Evolutionary conservation across 495 filamentous ascomycete genomes (phyloP).

Genomic region (Tuber aestivum): DNA sequence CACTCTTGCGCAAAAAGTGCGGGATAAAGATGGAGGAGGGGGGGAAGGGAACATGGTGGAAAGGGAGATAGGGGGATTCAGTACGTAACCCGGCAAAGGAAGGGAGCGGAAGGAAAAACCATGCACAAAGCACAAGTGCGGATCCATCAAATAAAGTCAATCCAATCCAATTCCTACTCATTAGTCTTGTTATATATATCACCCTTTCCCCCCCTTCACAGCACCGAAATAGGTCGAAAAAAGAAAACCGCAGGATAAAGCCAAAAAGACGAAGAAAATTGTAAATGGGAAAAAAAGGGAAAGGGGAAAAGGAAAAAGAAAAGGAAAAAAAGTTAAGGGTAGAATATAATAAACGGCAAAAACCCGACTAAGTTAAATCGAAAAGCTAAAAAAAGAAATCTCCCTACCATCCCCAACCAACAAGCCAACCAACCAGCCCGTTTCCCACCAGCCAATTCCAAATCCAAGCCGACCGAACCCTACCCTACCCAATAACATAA

Average conservation of each 20-base stretch:
- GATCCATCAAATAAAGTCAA: background rate
- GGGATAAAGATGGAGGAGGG: background rate
- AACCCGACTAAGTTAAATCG: background rate
- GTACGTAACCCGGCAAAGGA: background rate
- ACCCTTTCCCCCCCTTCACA: background rate
- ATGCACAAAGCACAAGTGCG: background rate
- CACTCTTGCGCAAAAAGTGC: too few relatives aligned
- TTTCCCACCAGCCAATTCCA: conserved; percentile 15
- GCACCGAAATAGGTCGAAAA: background rate
- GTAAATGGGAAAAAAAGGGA: background rate
- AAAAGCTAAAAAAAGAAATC: background rate
- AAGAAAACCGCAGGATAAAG: background rate
- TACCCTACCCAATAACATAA: conserved; percentile 29
- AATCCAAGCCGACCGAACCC: conserved; percentile 20
- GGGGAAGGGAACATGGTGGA: background rate
- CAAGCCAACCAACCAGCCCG: conserved; percentile 12
- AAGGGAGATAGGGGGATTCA: background rate
- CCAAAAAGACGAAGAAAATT: background rate
- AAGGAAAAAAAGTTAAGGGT: background rate
- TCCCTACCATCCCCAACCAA: conserved; percentile 13
- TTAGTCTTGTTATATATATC: conserved; percentile 2
- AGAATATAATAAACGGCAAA: background rate
- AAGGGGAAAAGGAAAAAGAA: background rate
- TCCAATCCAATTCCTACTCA: conserved; percentile 1
- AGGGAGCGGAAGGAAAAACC: background rate